Percentiles rank a stretch among this genome's conserved stretches.
Conservation (phyloP, 371 early-diverging fungal genomes). For the Syncephalastrum monosporum region DNA sequence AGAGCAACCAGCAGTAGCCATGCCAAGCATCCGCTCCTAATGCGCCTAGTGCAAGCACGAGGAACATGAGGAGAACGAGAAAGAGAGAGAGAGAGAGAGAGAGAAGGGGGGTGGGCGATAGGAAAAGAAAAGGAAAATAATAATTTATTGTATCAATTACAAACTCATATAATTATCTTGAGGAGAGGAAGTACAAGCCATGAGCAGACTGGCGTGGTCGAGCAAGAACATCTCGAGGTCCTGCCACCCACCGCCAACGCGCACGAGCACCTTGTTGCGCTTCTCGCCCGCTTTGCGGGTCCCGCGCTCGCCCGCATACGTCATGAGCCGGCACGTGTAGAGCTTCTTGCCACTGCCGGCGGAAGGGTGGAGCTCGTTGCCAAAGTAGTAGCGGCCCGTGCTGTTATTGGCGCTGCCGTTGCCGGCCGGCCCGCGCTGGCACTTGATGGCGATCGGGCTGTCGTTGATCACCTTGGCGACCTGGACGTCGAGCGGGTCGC, state of each 20-base stretch:
- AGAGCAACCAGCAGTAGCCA: too few relatives aligned
- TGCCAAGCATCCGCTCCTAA: too few relatives aligned
- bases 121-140: too few relatives aligned
- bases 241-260: conserved; percentile 69
- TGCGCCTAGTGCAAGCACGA: too few relatives aligned
- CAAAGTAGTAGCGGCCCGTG: conserved; percentile 60
- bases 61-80: too few relatives aligned
- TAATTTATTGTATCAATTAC: not conserved
- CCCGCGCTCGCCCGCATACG: conserved; percentile 19
- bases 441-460: conserved; percentile 49
- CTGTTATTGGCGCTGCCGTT: conserved; percentile 2
- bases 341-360: conserved; percentile 44
- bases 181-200: too few relatives aligned
- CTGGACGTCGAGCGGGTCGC: conserved; percentile 56
- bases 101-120: too few relatives aligned
- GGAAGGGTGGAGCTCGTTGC: conserved; percentile 46
- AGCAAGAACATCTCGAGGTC: conserved; percentile 63
- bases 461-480: conserved; percentile 54
- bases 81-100: too few relatives aligned
- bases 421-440: conserved; percentile 39
- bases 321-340: conserved; percentile 48
- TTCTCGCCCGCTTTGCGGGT: conserved; percentile 12
- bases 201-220: conserved; percentile 43
- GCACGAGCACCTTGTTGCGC: conserved; percentile 55
- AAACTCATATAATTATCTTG: too few relatives aligned